Percentiles rank a stretch among this genome's conserved stretches.
phyloP scores from a whole-genome alignment of 805 yeast species.

The Candida krabiensis region DNA sequence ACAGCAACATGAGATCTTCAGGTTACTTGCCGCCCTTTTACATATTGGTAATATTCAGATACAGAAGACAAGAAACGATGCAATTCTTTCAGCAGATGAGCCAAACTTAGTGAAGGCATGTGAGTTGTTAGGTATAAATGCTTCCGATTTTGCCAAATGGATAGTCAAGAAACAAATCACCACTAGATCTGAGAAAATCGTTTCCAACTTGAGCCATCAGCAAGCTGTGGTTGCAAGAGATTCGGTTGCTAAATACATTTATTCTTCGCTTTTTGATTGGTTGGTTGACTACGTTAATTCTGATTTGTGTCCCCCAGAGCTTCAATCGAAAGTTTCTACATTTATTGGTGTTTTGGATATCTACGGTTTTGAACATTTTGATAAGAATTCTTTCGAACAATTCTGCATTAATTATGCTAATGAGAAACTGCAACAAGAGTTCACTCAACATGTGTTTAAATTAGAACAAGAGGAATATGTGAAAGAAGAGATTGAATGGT shows the following conservation, averaged over 20 bases:
- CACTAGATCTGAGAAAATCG: constrained; percentile 91
- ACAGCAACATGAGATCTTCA: constrained; percentile 68
- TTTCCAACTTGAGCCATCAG: constrained; percentile 74
- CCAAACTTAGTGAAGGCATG: constrained; percentile 81
- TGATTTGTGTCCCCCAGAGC: constrained; percentile 76
- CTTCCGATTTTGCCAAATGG: constrained; percentile 81
- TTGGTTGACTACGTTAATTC: constrained; percentile 79
- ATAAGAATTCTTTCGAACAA: constrained; percentile 92
- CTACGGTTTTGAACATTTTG: constrained; percentile 96
- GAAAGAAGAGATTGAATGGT: constrained; percentile 92
- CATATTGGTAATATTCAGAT: constrained; percentile 93
- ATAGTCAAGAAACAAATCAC: constrained; percentile 86
- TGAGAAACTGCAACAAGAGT: constrained; percentile 95
- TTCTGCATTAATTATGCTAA: constrained; percentile 96
- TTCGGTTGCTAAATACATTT: constrained; percentile 94
- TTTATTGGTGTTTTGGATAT: constrained; percentile 97
- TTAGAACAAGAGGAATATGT: constrained; percentile 95
- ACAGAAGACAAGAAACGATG: constrained; percentile 80
- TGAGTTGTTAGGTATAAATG: constrained; percentile 78
- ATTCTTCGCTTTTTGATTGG: constrained; percentile 94
- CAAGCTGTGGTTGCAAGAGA: constrained; percentile 92
- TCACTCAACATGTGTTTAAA: constrained; percentile 95
- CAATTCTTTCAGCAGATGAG: constrained; percentile 80
- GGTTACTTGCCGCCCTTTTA: constrained; percentile 80
- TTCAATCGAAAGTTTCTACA: constrained; percentile 55